A percentile compares a stretch with the other conserved stretches of the same genome.
Evolutionary conservation across 2,329 filamentous ascomycete species (phyloP).

Genomic region (Septoria petroselini): DNA sequence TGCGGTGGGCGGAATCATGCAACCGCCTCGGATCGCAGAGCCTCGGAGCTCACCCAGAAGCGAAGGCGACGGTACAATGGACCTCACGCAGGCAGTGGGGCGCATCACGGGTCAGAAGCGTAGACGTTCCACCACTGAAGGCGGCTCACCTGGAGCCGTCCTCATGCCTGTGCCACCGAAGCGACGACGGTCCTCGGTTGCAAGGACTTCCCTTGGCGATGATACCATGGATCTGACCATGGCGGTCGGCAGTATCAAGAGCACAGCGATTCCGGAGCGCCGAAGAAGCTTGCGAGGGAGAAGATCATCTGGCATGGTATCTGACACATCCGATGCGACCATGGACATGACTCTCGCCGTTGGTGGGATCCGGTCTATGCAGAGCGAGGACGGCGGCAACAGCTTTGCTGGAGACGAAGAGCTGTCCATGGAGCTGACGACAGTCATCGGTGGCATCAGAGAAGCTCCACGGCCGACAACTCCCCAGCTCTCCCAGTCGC

Average conservation of each 20-base stretch:
- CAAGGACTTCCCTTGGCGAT: constrained; percentile 41
- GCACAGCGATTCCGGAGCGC: constrained; percentile 30
- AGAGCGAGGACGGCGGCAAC: constrained; percentile 21
- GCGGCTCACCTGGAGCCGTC: constrained; percentile 34
- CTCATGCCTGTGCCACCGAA: constrained; percentile 29
- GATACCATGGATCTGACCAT: constrained; percentile 44
- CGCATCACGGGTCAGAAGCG: constrained; percentile 49
- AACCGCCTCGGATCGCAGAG: constrained; percentile 38
- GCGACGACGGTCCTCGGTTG: constrained; percentile 39
- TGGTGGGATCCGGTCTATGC: constrained; percentile 41
- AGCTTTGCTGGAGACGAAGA: constrained; percentile 44
- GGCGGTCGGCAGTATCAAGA: constrained; percentile 39
- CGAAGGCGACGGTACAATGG: constrained; percentile 51
- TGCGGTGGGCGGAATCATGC: constrained; percentile 74
- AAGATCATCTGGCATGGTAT: constrained; percentile 37
- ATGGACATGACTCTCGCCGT: constrained; percentile 58
- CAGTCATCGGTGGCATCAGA: constrained; percentile 47
- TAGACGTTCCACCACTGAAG: constrained; percentile 40
- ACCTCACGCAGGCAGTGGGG: constrained; percentile 55
- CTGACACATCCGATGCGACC: constrained; percentile 47
- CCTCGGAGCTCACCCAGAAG: constrained; percentile 38
- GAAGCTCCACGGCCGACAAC: constrained; percentile 36
- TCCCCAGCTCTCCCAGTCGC: constrained; percentile 47
- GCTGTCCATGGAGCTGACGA: constrained; percentile 54
- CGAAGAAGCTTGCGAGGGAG: constrained; percentile 38